Evolutionary conservation across 441 rosid species (phyloP).

Genomic region (Monsonia emarginata): DNA sequence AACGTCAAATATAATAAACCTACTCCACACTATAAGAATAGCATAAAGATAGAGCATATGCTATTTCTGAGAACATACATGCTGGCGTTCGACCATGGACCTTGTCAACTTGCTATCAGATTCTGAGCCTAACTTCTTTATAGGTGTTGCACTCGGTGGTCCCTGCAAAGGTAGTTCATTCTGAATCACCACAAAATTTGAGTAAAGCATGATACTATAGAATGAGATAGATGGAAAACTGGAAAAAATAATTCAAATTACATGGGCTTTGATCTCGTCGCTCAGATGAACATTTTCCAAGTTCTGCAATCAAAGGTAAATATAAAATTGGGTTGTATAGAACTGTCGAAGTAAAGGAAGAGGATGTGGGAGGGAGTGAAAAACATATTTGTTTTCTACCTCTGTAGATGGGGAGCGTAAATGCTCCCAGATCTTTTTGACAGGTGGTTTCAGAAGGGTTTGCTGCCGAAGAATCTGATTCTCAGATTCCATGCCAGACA

Average conservation of each 20-base stretch:
- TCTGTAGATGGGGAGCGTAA: not conserved
- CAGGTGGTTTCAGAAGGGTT: slow-evolving; percentile 23
- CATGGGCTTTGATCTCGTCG: slow-evolving; percentile 15
- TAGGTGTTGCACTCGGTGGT: slow-evolving; percentile 52
- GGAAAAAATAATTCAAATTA: not conserved
- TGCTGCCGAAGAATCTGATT: slow-evolving; percentile 55
- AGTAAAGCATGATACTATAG: not conserved
- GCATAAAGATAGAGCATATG: not conserved
- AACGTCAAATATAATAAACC: slow-evolving; percentile 15
- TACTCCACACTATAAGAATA: not conserved
- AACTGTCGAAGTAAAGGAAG: no score
- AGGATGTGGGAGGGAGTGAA: not conserved
- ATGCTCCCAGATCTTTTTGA: slow-evolving; percentile 21
- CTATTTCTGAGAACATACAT: slow-evolving; percentile 41
- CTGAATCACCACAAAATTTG: slow-evolving; percentile 6
- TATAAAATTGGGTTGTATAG: no score
- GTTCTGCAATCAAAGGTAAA: slow-evolving; percentile 36
- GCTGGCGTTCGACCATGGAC: slow-evolving; percentile 67
- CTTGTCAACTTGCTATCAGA: slow-evolving; percentile 67
- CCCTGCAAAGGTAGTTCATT: slow-evolving; percentile 37
- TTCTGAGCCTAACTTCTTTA: slow-evolving; percentile 46
- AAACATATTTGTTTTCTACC: not conserved
- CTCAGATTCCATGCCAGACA: slow-evolving; percentile 66
- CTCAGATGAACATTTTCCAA: slow-evolving; percentile 65
- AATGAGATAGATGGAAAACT: not conserved